Evolutionary conservation across 345 rosid genomes (phyloP).

Genomic region (Carallia pectinifolia): DNA sequence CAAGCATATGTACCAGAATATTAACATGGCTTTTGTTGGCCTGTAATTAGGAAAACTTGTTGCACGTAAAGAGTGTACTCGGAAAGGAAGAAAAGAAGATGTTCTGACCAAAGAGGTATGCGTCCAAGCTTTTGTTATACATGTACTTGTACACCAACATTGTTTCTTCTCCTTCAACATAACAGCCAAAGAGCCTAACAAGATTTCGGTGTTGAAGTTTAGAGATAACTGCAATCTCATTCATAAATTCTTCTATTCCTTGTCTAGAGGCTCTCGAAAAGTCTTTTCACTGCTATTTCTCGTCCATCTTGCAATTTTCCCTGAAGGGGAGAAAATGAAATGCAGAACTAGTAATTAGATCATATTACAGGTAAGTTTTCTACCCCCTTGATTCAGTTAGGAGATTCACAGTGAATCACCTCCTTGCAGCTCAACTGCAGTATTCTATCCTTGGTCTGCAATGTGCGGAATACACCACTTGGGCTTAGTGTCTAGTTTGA

Average conservation of each 20-base stretch:
- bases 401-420: no score
- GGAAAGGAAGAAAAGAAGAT: neutral
- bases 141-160: conserved; percentile 21
- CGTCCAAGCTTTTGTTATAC: conserved; percentile 25
- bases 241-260: conserved; percentile 18
- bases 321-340: neutral
- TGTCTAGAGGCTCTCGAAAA: conserved; percentile 19
- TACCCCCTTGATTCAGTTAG: no score
- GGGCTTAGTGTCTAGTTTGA: no score
- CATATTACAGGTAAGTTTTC: no score
- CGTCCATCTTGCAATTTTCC: conserved; percentile 15
- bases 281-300: conserved; percentile 25
- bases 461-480: no score
- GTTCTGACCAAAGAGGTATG: conserved; percentile 14
- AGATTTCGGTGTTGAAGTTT: conserved; percentile 26
- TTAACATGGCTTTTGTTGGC: no score
- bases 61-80: no score
- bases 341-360: no score
- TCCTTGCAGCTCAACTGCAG: no score
- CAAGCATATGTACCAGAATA: no score
- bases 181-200: conserved; percentile 18
- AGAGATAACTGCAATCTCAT: conserved; percentile 16
- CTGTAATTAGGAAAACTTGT: no score
- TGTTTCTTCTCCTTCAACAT: conserved; percentile 18
- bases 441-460: no score